Percentiles rank a stretch among this genome's conserved stretches.
phyloP scores from a whole-genome alignment of 139 green algal species.

The Axilococcus clingmanii region DNA sequence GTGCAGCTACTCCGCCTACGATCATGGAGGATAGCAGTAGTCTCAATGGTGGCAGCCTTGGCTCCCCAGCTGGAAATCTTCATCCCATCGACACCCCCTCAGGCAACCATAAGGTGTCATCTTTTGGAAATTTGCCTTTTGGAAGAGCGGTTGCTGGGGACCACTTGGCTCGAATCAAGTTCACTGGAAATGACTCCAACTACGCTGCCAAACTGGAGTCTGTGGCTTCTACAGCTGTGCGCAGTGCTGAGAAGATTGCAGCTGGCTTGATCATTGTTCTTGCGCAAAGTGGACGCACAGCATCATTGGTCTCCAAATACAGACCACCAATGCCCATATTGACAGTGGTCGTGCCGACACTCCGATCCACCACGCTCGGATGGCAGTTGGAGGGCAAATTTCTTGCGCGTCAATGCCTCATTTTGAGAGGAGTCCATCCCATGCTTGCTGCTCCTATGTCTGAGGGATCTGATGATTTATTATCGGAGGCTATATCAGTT shows the following conservation, averaged over 20 bases:
- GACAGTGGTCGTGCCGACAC: constrained; percentile 40
- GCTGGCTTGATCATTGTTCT: constrained; percentile 78
- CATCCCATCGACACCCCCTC: too few relatives aligned
- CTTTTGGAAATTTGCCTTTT: constrained; percentile 17
- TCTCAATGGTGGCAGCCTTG: not conserved
- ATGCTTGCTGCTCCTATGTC: constrained; percentile 43
- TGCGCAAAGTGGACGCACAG: constrained; percentile 66
- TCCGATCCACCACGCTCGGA: constrained; percentile 15
- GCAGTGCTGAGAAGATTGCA: constrained; percentile 71
- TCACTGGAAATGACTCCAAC: constrained; percentile 3
- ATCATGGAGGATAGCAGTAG: not conserved
- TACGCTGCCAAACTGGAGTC: constrained; percentile 43
- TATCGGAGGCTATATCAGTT: constrained; percentile 31
- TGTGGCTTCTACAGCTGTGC: constrained; percentile 74
- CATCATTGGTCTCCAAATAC: constrained; percentile 79
- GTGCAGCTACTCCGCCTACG: not conserved
- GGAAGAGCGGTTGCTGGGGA: not conserved
- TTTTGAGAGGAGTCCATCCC: constrained; percentile 34
- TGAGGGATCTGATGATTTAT: constrained; percentile 20
- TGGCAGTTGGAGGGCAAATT: constrained; percentile 34
- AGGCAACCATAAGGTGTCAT: constrained; percentile 15
- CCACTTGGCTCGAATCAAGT: constrained; percentile 1
- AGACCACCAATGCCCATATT: constrained; percentile 55
- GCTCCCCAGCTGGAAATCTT: constrained; percentile 1
- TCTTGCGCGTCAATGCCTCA: constrained; percentile 35